These are phyloP conservation scores for Hyaloperonospora arabidopsidis DNA, from an alignment of 352 stramenopile genomes.

Conservation along the genomic window DNA sequence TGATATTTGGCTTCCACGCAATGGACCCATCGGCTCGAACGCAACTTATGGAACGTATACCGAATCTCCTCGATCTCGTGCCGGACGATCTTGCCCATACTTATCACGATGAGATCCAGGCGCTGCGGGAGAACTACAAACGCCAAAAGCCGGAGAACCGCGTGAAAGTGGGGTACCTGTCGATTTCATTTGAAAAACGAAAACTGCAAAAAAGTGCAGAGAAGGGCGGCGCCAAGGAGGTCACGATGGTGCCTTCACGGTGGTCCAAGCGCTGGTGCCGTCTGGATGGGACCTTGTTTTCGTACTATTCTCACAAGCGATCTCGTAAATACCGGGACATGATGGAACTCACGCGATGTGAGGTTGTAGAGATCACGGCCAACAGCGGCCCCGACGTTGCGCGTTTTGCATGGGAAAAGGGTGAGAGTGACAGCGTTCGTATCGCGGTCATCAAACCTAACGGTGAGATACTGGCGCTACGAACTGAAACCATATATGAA, in stretches of 20 bases:
- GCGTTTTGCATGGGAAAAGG: slow-evolving; percentile 49
- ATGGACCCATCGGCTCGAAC: slow-evolving; percentile 43
- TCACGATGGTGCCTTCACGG: slow-evolving; percentile 47
- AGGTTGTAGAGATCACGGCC: slow-evolving; percentile 58
- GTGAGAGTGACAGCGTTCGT: slow-evolving; percentile 43
- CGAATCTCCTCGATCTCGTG: slow-evolving; percentile 57
- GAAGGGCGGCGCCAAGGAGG: slow-evolving; percentile 47
- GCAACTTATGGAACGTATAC: slow-evolving; percentile 63
- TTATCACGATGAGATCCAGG: slow-evolving; percentile 78
- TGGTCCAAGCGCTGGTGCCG: slow-evolving; percentile 84
- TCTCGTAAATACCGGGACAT: slow-evolving; percentile 64
- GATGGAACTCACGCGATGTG: slow-evolving; percentile 64
- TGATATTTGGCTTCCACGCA: slow-evolving; percentile 73
- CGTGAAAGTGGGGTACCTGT: slow-evolving; percentile 73
- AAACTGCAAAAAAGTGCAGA: slow-evolving; percentile 39
- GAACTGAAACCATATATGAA: slow-evolving; percentile 76
- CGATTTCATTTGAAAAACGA: slow-evolving; percentile 68
- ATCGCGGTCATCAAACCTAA: slow-evolving; percentile 67
- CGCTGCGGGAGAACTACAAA: slow-evolving; percentile 81
- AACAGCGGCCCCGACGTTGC: slow-evolving; percentile 38
- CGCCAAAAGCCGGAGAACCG: slow-evolving; percentile 67
- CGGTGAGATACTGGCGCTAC: slow-evolving; percentile 57
- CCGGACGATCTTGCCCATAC: slow-evolving; percentile 76
- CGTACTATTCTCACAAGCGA: slow-evolving; percentile 76
- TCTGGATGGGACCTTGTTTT: slow-evolving; percentile 67